Evolutionary conservation across 1,284 basidiomycete genomes (phyloP), one percentile per base, ranked within the genome.

Genomic region (Ustilago xerochloae): DNA sequence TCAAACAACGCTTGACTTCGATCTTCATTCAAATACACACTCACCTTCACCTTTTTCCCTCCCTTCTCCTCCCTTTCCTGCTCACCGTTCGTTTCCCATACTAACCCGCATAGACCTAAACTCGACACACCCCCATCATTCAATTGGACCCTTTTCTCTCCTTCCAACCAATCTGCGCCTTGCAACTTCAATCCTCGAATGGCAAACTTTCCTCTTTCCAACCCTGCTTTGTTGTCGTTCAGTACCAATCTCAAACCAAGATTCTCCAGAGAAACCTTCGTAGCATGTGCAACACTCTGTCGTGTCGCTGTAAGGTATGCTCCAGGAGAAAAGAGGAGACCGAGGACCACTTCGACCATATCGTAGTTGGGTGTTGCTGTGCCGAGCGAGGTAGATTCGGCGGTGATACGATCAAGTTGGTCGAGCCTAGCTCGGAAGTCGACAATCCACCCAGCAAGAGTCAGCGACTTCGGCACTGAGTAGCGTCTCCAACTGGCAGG

Each of bases 21-120:
- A 84, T 97, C 94, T 67, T 89, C 88, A 85, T 97, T 96, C 82
- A 97, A 88, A 85, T 97, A 97, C 35, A 97, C 92, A 0, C 94
- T 94, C 76, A 91, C 92, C 36, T 76, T 67, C 33, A 3, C 22
- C 32, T 50, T 41, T 12, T 22, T 3, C 5, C 28, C 24, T 7
- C 33, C 38, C n/a, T 32, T 18, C 35, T 30, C 38, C 8, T n/a
- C 18, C 32, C 32, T 18, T 15, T 13, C 20, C 22, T 56, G 32
- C 32, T n/a, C n/a, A n/a, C n/a, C n/a, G n/a, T 55, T 28, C 18
- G 48, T 32, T 29, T 64, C 57, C 81, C 81, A 81, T 22, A 72
- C 61, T 46, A 83, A 58, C 6, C 65, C 69, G 35, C 79, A 75
- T n/a, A 64, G 32, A 2, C 67, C 62, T 26, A 84, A 53, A 43